These are phyloP conservation scores for Hypoxylon lienhwacheense DNA, from an alignment of 495 filamentous ascomycete genomes.

Conservation along the genomic window DNA sequence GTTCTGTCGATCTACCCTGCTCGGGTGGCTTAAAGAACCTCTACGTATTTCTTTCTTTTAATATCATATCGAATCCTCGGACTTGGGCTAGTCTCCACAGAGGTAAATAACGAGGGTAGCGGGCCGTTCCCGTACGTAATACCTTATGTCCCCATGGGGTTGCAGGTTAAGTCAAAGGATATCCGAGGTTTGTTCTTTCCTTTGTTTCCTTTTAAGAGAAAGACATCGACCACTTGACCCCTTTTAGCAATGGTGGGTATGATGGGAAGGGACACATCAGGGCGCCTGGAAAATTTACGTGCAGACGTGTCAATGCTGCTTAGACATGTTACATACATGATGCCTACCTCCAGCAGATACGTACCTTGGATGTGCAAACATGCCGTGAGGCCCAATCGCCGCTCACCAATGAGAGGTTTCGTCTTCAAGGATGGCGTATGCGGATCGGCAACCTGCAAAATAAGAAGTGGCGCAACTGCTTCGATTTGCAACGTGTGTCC, in stretches of 20 bases:
- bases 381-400: slow-evolving; percentile 1
- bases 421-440: background rate
- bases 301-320: too few species aligned
- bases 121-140: slow-evolving; percentile 11
- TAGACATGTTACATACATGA: too few species aligned
- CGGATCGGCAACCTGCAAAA: slow-evolving; percentile 11
- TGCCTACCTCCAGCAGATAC: too few species aligned
- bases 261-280: background rate
- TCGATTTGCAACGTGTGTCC: slow-evolving; percentile 5
- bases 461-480: slow-evolving; percentile 1
- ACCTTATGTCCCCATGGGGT: slow-evolving; percentile 5
- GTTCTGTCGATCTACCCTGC: background rate
- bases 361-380: background rate
- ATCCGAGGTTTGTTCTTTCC: too few species aligned
- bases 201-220: too few species aligned
- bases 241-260: background rate
- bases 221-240: too few species aligned
- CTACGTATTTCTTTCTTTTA: too few species aligned
- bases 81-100: too few species aligned
- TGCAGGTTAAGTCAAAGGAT: too few species aligned
- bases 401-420: slow-evolving; percentile 2
- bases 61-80: too few species aligned
- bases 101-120: slow-evolving; percentile 1
- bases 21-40: too few species aligned
- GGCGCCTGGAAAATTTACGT: slow-evolving; percentile 9